phyloP scores from a whole-genome alignment of 2,329 filamentous ascomycete genomes.

The Pseudomassariella vexata region DNA sequence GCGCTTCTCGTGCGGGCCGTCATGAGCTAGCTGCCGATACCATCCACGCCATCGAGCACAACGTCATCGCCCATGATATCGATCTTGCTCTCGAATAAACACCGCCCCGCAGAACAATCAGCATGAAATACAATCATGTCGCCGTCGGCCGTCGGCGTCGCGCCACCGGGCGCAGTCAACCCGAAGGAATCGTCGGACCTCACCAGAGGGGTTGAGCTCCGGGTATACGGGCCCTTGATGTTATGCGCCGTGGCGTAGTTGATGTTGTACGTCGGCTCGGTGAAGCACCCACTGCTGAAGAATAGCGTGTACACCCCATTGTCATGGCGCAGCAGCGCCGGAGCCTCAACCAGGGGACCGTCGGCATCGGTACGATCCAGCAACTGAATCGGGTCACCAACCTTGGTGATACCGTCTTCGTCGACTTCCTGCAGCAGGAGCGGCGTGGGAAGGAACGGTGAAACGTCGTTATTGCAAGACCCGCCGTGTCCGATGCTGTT shows the following conservation, averaged over 20 bases:
- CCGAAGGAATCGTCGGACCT: constrained; percentile 28
- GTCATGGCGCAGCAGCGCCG: constrained; percentile 39
- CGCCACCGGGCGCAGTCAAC: constrained; percentile 35
- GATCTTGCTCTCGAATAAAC: constrained; percentile 28
- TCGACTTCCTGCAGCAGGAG: constrained; percentile 50
- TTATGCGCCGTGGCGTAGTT: constrained; percentile 46
- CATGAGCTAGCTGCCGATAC: constrained; percentile 3
- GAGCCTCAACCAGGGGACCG: constrained; percentile 57
- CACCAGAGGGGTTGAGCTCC: constrained; percentile 26
- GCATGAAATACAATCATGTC: constrained; percentile 30
- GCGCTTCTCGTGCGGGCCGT: too few relatives aligned
- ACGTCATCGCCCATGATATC: constrained; percentile 15
- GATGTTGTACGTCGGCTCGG: constrained; percentile 49
- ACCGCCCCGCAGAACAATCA: constrained; percentile 26
- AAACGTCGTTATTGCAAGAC: constrained; percentile 38
- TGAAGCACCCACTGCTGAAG: constrained; percentile 57
- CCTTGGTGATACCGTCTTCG: constrained; percentile 43
- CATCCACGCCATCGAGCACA: constrained; percentile 10
- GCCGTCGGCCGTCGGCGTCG: constrained; percentile 25
- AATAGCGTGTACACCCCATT: constrained; percentile 54
- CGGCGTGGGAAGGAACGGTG: constrained; percentile 39
- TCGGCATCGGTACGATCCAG: constrained; percentile 38
- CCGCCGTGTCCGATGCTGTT: constrained; percentile 43
- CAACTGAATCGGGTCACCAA: constrained; percentile 43
- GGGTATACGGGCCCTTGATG: constrained; percentile 31